Conservation (phyloP, 768 basidiomycete species). For the Termitomyces sp. region DNA sequence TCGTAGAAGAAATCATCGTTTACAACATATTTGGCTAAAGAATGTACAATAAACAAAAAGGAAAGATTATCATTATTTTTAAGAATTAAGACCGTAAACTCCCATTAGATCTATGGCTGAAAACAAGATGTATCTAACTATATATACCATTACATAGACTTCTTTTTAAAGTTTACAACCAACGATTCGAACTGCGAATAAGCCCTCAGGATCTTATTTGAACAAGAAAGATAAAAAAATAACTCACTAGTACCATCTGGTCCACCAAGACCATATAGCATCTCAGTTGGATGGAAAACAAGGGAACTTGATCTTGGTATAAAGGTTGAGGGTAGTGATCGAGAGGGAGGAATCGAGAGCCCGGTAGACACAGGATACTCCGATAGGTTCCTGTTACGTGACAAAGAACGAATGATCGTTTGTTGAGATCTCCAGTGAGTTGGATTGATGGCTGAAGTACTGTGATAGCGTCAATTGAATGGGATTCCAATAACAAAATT, state of each 20-base stretch:
- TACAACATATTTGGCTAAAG: neutral
- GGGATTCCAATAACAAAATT: neutral
- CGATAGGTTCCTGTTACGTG: constrained; percentile 32
- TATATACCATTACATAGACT: constrained; percentile 14
- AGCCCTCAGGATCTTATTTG: constrained; percentile 1
- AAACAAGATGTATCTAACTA: constrained; percentile 15
- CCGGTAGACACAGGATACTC: constrained; percentile 49
- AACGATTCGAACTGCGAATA: constrained; percentile 42
- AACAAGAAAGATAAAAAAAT: neutral
- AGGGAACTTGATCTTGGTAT: constrained; percentile 61
- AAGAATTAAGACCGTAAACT: neutral
- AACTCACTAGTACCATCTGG: constrained; percentile 63
- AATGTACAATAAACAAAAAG: neutral
- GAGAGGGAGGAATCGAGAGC: constrained; percentile 48
- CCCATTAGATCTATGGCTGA: constrained; percentile 11
- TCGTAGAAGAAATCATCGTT: neutral
- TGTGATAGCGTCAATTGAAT: constrained; percentile 18
- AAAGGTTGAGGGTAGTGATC: constrained; percentile 49
- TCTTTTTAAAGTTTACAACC: constrained; percentile 44
- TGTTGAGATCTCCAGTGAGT: constrained; percentile 65
- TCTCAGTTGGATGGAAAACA: constrained; percentile 81
- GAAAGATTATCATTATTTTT: neutral
- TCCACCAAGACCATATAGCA: constrained; percentile 72
- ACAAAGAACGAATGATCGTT: constrained; percentile 54
- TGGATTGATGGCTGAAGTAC: constrained; percentile 56